Percentiles rank a stretch among this genome's conserved stretches.
These are phyloP conservation scores for Scedosporium dehoogii DNA, from an alignment of 2,329 filamentous ascomycete genomes.

Conservation along the genomic window DNA sequence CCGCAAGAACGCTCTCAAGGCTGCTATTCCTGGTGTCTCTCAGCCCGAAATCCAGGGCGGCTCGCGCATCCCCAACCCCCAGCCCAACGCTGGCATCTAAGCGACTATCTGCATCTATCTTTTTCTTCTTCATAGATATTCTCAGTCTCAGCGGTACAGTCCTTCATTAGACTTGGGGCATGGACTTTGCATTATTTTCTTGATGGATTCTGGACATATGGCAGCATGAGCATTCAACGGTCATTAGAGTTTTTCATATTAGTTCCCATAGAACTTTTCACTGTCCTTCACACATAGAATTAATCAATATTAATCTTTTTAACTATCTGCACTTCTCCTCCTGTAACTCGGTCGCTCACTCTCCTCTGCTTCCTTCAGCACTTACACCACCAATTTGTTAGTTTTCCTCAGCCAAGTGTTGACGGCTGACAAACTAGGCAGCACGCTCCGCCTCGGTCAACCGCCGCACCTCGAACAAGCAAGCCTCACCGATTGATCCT, in stretches of 20 bases:
- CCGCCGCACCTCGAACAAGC: too few species aligned
- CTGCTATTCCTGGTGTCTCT: constrained; percentile 17
- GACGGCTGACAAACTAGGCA: not conserved
- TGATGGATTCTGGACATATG: too few species aligned
- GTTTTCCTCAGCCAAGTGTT: not conserved
- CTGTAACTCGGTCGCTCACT: not conserved
- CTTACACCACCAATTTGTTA: not conserved
- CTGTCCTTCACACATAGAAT: too few species aligned
- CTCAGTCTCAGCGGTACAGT: not conserved
- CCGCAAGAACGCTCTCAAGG: constrained; percentile 19
- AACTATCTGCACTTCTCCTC: too few species aligned
- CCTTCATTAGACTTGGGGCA: too few species aligned
- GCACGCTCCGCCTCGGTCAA: not conserved
- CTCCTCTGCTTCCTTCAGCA: not conserved
- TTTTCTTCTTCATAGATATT: not conserved
- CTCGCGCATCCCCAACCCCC: constrained; percentile 27
- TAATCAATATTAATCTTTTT: too few species aligned
- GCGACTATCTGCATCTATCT: not conserved
- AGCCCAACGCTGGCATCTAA: constrained; percentile 27
- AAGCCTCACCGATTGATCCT: too few species aligned
- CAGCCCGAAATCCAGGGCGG: constrained; percentile 25
- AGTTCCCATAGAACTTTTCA: too few species aligned
- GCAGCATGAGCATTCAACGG: too few species aligned
- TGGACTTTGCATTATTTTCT: too few species aligned
- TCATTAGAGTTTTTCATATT: too few species aligned